Evolutionary conservation across 805 yeast genomes (phyloP), one percentile per base, ranked within the genome.

Genomic region (Yarrowia bubula): DNA sequence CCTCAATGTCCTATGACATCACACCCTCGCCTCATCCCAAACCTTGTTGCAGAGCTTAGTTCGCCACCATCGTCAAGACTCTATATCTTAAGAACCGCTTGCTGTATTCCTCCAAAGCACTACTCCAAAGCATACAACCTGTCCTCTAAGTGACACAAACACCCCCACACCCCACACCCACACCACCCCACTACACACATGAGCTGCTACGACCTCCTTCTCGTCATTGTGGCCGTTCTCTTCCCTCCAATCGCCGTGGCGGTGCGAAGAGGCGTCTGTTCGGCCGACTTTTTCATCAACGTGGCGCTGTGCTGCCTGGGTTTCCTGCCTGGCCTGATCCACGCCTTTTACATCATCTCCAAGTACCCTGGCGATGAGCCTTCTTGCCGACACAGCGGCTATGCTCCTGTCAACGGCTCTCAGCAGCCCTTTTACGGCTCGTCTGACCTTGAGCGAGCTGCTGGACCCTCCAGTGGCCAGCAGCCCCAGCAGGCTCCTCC

Each of bases 241-340:
- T 80, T 87, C 70, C 96, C 96, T 0, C 96, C 96, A 0, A 73
- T 90, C 63, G 91, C 96, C 1, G 96, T 90, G 17, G 80, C 85
- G 71, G 76, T 89, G 68, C 87, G 88, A 72, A 80, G 88, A 64
- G 96, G 96, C 2, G 66, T 88, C 63, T 86, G 87, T 68, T 85
- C 92, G 1, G 84, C 86, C 8, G 96, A 90, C 72, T 79, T 70
- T 63, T 74, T 85, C 65, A 87, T 90, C 71, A 90, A 89, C 75
- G 79, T 90, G 53, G 84, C 88, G 7, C 80, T 90, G 35, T 87
- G 91, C 74, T 71, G 84, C 65, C 78, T 90, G 48, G 95, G 96
- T 1, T 86, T 81, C 73, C 72, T 90, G 64, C 96, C 96, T 0
- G 96, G 95, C 10, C 80, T 89, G 41, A 75, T 90, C 67, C 96